Evolutionary conservation across 1,284 basidiomycete genomes (phyloP), one percentile per base, ranked within the genome.

Genomic region (Naganishia liquefaciens): DNA sequence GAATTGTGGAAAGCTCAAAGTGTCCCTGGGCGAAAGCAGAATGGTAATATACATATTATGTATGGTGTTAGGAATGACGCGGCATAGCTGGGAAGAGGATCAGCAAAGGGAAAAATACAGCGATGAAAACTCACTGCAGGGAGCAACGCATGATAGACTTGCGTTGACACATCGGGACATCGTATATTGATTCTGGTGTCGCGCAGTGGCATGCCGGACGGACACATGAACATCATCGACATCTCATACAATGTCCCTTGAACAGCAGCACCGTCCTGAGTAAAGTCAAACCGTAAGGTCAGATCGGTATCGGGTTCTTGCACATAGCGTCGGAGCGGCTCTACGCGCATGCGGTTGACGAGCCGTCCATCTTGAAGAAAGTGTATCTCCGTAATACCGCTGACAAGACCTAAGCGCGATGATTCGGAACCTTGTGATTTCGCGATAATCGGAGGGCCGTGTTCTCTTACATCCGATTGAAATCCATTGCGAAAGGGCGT

Each of bases 331-430:
- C 27, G 21, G 11, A 15, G n/a, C 19, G 21, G 33, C 17, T 37
- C 23, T 9, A 47, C 19, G n/a, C 17, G 13, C 21, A 19, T 28
- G n/a, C 46, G 28, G 39, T 60, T 49, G 10, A 21, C 13, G 2
- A 60, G 21, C 23, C 55, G 55, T 13, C 44, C 55, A 25, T 33
- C 23, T 15, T 28, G 55, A 11, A 47, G 46, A 21, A 47, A 40
- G 17, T 46, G 43, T 6, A 60, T 49, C n/a, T 37, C 37, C 21
- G 55, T 60, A 33, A 60, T 60, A 25, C 55, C 55, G 55, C 33
- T 60, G 25, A 60, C 15, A 5, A 50, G 46, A 6, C 55, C 55
- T 23, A 60, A 19, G 17, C 17, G 25, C 46, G 27, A 19, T 13
- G 25, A 23, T 21, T 47, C 21, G 6, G 46, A 6, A 37, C 9